These are phyloP conservation scores for Thermochaetoides thermophila DNA, from an alignment of 495 filamentous ascomycete species.

Conservation along the genomic window DNA sequence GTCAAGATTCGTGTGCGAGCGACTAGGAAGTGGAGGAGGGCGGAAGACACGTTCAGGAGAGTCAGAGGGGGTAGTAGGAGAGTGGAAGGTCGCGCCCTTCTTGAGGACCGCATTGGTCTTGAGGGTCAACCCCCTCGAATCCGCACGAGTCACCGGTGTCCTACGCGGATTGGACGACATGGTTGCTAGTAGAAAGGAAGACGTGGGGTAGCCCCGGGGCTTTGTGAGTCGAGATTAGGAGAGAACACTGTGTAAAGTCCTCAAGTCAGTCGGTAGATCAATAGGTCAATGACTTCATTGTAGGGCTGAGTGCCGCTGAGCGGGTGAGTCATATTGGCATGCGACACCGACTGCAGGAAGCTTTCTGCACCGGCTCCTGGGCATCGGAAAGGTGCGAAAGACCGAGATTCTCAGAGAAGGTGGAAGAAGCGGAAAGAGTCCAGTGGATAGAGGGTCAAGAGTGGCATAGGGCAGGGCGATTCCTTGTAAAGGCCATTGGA, in stretches of 20 bases:
- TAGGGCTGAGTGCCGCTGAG: conserved; percentile 9
- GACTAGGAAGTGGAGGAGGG: conserved; percentile 38
- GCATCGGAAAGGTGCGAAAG: too few species aligned
- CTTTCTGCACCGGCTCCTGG: background rate
- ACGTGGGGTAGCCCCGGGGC: conserved; percentile 15
- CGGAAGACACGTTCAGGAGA: conserved; percentile 31
- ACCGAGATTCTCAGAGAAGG: too few species aligned
- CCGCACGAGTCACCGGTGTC: conserved; percentile 33
- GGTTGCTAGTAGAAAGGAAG: conserved; percentile 18
- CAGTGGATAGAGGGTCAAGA: too few species aligned
- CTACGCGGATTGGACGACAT: conserved; percentile 39
- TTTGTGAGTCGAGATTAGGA: conserved; percentile 10
- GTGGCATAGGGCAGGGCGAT: too few species aligned
- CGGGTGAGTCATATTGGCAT: conserved; percentile 17
- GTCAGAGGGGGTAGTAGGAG: conserved; percentile 30
- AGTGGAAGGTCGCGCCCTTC: conserved; percentile 52
- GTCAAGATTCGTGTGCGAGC: conserved; percentile 48
- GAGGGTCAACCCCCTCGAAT: conserved; percentile 27
- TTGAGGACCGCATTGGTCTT: conserved; percentile 40
- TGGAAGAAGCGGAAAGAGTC: too few species aligned
- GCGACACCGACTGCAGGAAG: conserved; percentile 10
- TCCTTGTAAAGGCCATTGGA: too few species aligned
- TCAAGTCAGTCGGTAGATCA: conserved; percentile 18
- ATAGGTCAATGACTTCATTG: conserved; percentile 5
- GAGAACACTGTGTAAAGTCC: conserved; percentile 12